phyloP scores from a whole-genome alignment of 2,329 filamentous ascomycete genomes.

The Myriosclerotinia curreyana region DNA sequence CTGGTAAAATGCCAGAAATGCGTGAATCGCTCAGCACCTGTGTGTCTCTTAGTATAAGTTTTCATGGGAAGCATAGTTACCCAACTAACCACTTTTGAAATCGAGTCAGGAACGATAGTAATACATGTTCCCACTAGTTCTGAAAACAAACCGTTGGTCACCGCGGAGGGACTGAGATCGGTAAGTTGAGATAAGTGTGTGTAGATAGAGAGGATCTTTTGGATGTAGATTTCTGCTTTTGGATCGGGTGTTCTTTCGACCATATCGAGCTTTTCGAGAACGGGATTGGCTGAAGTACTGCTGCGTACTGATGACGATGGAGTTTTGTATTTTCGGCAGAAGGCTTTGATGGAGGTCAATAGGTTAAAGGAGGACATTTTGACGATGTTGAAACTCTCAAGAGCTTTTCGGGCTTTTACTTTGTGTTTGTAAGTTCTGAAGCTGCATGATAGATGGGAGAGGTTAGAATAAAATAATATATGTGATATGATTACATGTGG shows the following conservation, averaged over 20 bases:
- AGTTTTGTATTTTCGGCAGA: background rate
- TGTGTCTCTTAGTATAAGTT: background rate
- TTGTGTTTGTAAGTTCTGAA: background rate
- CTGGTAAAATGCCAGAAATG: slow-evolving; percentile 40
- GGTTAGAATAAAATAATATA: slow-evolving; percentile 3
- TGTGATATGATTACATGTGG: background rate
- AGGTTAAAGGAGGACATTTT: background rate
- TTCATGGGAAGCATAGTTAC: background rate
- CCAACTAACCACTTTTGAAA: slow-evolving; percentile 4
- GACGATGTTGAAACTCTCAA: background rate
- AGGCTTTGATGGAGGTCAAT: background rate
- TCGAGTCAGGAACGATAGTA: background rate
- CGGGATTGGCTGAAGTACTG: background rate
- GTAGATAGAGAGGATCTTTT: slow-evolving; percentile 19
- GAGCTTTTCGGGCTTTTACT: background rate
- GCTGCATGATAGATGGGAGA: slow-evolving; percentile 1
- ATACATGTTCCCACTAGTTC: slow-evolving; percentile 42
- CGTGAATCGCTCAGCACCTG: slow-evolving; percentile 41
- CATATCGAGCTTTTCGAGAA: background rate
- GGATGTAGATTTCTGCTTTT: slow-evolving; percentile 17
- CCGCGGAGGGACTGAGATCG: slow-evolving; percentile 38
- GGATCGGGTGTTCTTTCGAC: background rate
- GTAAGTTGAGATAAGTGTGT: slow-evolving; percentile 14
- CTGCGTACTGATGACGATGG: background rate
- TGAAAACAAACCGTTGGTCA: slow-evolving; percentile 41